Percentiles rank a stretch among this genome's conserved stretches.
Evolutionary conservation across 345 rosid species (phyloP).

Genomic region (Lepidium sativum): DNA sequence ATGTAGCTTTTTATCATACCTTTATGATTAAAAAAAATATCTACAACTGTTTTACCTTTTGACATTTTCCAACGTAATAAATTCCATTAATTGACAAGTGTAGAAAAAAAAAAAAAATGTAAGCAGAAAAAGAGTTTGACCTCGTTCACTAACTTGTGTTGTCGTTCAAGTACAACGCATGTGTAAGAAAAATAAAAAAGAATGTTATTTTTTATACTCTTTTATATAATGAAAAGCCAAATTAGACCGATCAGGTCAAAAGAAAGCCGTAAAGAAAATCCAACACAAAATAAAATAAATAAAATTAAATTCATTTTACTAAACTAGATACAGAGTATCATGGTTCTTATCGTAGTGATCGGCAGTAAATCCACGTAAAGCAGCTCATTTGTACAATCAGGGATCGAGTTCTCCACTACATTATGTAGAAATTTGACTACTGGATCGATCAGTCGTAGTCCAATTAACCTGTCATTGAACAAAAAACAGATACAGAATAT

Average conservation of each 20-base stretch:
- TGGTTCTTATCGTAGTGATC: too few species aligned
- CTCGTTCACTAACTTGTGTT: conserved; percentile 13
- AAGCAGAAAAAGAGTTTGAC: conserved; percentile 13
- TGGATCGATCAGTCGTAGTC: too few species aligned
- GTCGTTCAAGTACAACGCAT: conserved; percentile 26
- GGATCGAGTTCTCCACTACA: too few species aligned
- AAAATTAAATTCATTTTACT: neutral
- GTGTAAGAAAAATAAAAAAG: neutral
- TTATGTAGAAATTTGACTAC: too few species aligned
- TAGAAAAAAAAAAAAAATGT: neutral
- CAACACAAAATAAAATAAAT: neutral
- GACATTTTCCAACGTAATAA: conserved; percentile 1
- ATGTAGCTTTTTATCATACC: too few species aligned
- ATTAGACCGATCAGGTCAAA: conserved; percentile 29
- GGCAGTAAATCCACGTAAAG: too few species aligned
- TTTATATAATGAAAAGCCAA: conserved; percentile 16
- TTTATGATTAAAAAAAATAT: too few species aligned
- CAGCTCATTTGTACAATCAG: too few species aligned
- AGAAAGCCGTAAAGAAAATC: conserved; percentile 23
- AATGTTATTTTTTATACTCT: neutral
- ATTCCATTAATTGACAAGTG: neutral
- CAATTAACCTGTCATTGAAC: too few species aligned
- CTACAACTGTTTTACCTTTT: neutral
- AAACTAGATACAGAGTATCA: conserved; percentile 19
- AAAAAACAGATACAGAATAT: too few species aligned